Evolutionary conservation across 2,329 filamentous ascomycete genomes (phyloP), one percentile per base, ranked within the genome.

Genomic region (Annulohypoxylon truncatum): DNA sequence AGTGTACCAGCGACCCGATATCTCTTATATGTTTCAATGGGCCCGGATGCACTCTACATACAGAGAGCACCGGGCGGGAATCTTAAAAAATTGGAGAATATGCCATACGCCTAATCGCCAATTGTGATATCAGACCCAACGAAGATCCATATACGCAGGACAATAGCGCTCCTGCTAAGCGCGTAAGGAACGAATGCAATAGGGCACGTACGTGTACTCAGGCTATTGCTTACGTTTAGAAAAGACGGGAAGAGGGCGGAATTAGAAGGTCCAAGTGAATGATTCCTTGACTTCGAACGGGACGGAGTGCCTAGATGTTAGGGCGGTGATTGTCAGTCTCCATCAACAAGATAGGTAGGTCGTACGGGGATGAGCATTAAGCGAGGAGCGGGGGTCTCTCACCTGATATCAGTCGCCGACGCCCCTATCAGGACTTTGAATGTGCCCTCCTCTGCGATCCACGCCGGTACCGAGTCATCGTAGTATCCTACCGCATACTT

Each of bases 381-480:
- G 66, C 58, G 65, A 72, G 64, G 55, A 61, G 63, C 52, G 63
- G 61, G 62, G 55, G 26, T 24, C 57, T 76, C 84, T 74, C 79
- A 89, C 88, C 85, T 84, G 72, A 91, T 89, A 80, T 91, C 89
- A 40, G 77, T 81, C 63, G 87, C 87, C 46, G 86, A 89, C 7
- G 88, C 84, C 2, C 88, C 89, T 71, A 92, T 81, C 47, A 90
- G 73, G 1, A 89, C 83, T 60, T 86, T 80, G 74, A 91, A 92
- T 1, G 71, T 74, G 1, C 89, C 89, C 77, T 89, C 85, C 76
- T 91, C 89, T 0, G 88, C 89, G 67, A 91, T 84, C 89, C 89
- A 92, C 4, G 81, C 83, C 4, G 80, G 79, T 13, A 87, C 73
- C 2, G 82, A 80, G 13, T 85, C 86, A 67, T 92, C 88, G 69